Percentiles rank a stretch among this genome's conserved stretches.
Conservation (phyloP, 805 yeast species). For the Diddensiella caesifluorescens region DNA sequence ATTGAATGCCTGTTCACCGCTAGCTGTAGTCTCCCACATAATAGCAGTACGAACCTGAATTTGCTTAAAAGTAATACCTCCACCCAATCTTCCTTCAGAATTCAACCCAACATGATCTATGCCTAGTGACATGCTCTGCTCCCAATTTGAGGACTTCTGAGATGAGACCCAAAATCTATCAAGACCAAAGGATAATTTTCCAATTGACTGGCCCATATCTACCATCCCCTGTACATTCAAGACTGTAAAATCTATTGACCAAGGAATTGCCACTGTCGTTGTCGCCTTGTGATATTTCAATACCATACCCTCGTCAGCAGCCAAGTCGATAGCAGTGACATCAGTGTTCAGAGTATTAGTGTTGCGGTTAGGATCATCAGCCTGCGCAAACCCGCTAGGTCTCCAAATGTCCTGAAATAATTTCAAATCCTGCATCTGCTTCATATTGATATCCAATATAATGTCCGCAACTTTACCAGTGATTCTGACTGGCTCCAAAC, state of each 20-base stretch:
- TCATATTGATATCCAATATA: slow-evolving; percentile 61
- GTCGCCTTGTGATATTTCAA: slow-evolving; percentile 51
- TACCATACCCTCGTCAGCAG: slow-evolving; percentile 24
- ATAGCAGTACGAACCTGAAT: slow-evolving; percentile 59
- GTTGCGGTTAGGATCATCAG: neutral
- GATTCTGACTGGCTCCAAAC: slow-evolving; percentile 19
- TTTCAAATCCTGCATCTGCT: slow-evolving; percentile 82
- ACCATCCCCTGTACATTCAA: slow-evolving; percentile 49
- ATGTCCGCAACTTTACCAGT: slow-evolving; percentile 52
- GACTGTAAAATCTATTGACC: slow-evolving; percentile 59
- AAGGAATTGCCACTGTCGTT: slow-evolving; percentile 63
- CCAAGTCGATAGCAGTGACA: slow-evolving; percentile 1
- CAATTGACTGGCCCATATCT: slow-evolving; percentile 81
- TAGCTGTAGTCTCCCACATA: slow-evolving; percentile 51
- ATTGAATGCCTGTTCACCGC: slow-evolving; percentile 35
- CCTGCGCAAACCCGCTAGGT: slow-evolving; percentile 32
- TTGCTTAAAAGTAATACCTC: slow-evolving; percentile 47
- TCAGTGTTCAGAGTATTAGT: neutral
- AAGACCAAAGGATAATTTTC: slow-evolving; percentile 50
- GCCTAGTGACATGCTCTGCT: slow-evolving; percentile 63
- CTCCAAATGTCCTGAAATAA: slow-evolving; percentile 81
- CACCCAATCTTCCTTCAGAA: slow-evolving; percentile 79
- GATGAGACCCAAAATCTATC: slow-evolving; percentile 66
- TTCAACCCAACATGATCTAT: slow-evolving; percentile 45
- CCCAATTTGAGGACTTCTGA: slow-evolving; percentile 60